A percentile compares a stretch with the other conserved stretches of the same genome.
phyloP scores from a whole-genome alignment of 1,284 basidiomycete genomes.

The Cutaneotrichosporon spelunceum region DNA sequence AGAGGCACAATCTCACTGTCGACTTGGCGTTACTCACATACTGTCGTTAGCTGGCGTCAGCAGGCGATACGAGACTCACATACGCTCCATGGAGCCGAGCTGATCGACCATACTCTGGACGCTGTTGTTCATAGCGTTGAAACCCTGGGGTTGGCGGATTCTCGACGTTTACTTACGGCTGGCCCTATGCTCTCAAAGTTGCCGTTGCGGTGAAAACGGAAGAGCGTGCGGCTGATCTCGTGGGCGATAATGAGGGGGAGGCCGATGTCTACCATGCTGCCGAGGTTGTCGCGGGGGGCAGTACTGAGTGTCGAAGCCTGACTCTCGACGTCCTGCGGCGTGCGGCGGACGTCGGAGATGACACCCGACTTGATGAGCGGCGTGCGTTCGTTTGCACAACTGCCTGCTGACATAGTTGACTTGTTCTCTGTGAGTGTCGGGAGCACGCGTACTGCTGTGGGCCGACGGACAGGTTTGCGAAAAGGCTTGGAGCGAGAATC shows the following conservation, averaged over 20 bases:
- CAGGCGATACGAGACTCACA: conserved; percentile 46
- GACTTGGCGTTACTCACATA: conserved; percentile 12
- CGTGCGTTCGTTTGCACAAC: conserved; percentile 31
- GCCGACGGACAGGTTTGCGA: conserved; percentile 30
- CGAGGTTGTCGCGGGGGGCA: conserved; percentile 25
- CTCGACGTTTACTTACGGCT: conserved; percentile 60
- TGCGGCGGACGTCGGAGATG: conserved; percentile 36
- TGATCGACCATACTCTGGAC: conserved; percentile 76
- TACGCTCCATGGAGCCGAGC: conserved; percentile 76
- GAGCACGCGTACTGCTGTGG: conserved; percentile 40
- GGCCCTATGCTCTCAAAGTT: conserved; percentile 78
- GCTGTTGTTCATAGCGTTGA: conserved; percentile 66
- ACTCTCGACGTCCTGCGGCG: conserved; percentile 22
- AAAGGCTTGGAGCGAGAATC: conserved; percentile 1
- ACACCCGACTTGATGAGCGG: conserved; percentile 49
- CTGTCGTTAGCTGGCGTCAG: conserved; percentile 8
- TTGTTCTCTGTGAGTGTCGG: not conserved
- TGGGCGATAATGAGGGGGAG: conserved; percentile 57
- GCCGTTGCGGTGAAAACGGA: conserved; percentile 71
- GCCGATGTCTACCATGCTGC: conserved; percentile 41
- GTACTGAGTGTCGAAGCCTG: conserved; percentile 9
- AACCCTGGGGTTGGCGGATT: conserved; percentile 55
- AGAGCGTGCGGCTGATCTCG: conserved; percentile 66
- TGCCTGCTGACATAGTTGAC: not conserved
- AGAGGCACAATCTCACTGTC: not conserved